phyloP scores from a whole-genome alignment of 164 flowering plant species.

The Chloranthus sessilifolius region DNA sequence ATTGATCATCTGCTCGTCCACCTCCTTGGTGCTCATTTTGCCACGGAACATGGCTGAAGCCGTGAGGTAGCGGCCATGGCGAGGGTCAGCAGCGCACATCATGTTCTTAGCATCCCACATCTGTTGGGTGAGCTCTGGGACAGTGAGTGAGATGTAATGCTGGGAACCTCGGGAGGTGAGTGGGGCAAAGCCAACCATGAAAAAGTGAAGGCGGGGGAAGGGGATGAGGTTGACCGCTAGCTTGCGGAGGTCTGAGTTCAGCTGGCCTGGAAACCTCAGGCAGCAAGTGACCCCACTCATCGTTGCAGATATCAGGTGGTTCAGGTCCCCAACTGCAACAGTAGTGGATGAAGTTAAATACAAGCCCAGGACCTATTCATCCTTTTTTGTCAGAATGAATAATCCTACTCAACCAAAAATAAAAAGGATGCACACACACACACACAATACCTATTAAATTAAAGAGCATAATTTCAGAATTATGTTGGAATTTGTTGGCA shows the following conservation, averaged over 20 bases:
- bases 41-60: conserved; percentile 88
- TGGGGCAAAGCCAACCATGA: conserved; percentile 88
- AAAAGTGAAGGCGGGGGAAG: conserved; percentile 87
- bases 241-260: conserved; percentile 76
- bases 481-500: too few species aligned
- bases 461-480: too few species aligned
- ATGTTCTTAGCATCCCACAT: conserved; percentile 89
- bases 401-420: neutral
- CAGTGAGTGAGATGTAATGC: conserved; percentile 73
- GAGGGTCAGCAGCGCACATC: conserved; percentile 89
- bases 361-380: neutral
- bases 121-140: conserved; percentile 82
- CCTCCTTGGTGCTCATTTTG: conserved; percentile 85
- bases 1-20: conserved; percentile 78
- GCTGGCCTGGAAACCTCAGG: conserved; percentile 80
- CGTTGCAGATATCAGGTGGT: conserved; percentile 81
- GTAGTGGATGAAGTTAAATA: too few species aligned
- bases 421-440: neutral
- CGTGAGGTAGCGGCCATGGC: conserved; percentile 77
- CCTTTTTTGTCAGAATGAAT: neutral
- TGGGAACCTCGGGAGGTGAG: conserved; percentile 84
- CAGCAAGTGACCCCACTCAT: conserved; percentile 92
- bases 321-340: conserved; percentile 77
- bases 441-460: too few species aligned
- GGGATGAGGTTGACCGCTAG: conserved; percentile 82